phyloP scores from a whole-genome alignment of 768 basidiomycete genomes.

The Roridomyces roridus region DNA sequence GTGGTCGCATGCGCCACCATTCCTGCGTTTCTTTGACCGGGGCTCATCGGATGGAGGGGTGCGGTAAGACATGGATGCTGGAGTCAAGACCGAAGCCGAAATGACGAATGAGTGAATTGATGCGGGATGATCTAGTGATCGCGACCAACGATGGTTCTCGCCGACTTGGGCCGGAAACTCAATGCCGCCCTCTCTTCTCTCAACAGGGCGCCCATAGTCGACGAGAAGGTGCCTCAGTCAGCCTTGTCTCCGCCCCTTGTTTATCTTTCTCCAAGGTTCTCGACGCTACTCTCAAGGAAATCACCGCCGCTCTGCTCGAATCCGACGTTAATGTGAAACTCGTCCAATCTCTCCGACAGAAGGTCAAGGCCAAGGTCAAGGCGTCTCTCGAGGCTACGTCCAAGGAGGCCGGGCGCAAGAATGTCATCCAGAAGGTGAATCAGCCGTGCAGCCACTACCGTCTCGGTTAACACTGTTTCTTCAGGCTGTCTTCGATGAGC shows the following conservation, averaged over 20 bases:
- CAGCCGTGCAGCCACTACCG: background rate
- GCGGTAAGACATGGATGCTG: background rate
- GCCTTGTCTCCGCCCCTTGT: background rate
- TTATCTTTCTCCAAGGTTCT: conserved; percentile 66
- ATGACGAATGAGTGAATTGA: no score
- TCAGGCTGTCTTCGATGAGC: conserved; percentile 95
- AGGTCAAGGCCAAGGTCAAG: conserved; percentile 91
- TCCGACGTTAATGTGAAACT: conserved; percentile 99
- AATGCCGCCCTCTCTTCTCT: conserved; percentile 93
- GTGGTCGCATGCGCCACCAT: conserved; percentile 74
- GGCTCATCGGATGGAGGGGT: background rate
- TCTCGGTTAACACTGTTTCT: background rate
- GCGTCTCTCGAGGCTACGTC: conserved; percentile 71
- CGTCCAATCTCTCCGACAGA: conserved; percentile 83
- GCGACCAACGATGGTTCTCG: conserved; percentile 77
- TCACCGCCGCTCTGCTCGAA: conserved; percentile 92
- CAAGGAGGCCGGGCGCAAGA: conserved; percentile 83
- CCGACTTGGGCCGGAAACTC: conserved; percentile 92
- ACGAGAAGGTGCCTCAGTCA: conserved; percentile 74
- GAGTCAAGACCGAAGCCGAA: no score
- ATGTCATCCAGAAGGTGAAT: conserved; percentile 88
- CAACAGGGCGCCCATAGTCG: conserved; percentile 83
- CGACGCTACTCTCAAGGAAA: conserved; percentile 93
- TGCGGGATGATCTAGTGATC: no score
- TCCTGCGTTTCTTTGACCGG: conserved; percentile 58